Evolutionary conservation across 805 yeast genomes (phyloP).

Genomic region (Hanseniaspora taiwanica): DNA sequence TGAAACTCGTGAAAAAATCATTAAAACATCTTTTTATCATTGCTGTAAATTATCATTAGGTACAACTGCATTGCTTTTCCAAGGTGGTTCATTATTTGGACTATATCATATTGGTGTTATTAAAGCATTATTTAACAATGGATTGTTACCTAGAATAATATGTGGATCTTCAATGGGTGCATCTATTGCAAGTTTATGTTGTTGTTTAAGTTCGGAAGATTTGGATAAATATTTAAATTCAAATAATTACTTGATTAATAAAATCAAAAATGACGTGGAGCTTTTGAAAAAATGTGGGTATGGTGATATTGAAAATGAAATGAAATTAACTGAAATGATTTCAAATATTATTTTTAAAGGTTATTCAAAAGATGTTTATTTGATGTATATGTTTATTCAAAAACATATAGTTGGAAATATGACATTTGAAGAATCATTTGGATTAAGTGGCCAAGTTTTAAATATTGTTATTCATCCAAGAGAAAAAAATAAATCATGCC

Average conservation of each 20-base stretch:
- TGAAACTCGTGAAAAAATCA: constrained; percentile 28
- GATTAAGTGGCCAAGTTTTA: constrained; percentile 61
- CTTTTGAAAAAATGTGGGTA: constrained; percentile 38
- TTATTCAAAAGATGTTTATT: constrained; percentile 72
- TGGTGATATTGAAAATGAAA: constrained; percentile 24
- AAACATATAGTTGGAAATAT: constrained; percentile 60
- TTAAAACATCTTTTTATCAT: constrained; percentile 63
- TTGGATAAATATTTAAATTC: constrained; percentile 33
- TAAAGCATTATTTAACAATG: constrained; percentile 62
- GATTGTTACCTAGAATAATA: constrained; percentile 69
- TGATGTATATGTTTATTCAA: constrained; percentile 63
- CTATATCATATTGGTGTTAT: constrained; percentile 89
- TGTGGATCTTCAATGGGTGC: constrained; percentile 95
- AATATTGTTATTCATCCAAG: constrained; percentile 82
- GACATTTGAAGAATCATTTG: constrained; percentile 89
- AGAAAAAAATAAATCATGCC: constrained; percentile 41
- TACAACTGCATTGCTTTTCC: constrained; percentile 76
- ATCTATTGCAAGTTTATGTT: constrained; percentile 74
- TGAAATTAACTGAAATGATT: constrained; percentile 45
- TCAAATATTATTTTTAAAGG: constrained; percentile 69
- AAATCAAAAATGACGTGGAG: constrained; percentile 44
- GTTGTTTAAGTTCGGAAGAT: constrained; percentile 59
- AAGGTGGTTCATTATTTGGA: constrained; percentile 93
- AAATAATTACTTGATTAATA: constrained; percentile 22
- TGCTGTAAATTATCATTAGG: constrained; percentile 80